Base-by-base conservation (phyloP, 2,329 filamentous ascomycete genomes). In the Fusarium kyushuense region DNA sequence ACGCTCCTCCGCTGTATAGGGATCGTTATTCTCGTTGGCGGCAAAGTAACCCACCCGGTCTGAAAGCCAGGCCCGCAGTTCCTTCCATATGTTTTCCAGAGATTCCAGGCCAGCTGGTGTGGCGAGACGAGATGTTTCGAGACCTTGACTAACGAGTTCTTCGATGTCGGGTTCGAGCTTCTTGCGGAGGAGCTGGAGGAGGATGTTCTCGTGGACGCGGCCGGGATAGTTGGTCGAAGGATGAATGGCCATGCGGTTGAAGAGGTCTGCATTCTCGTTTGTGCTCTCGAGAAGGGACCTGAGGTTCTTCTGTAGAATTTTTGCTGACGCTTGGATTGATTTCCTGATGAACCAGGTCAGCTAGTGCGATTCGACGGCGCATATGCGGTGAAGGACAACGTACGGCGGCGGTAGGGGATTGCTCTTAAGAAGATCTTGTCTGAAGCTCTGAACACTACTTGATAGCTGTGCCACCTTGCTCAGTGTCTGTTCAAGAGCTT, bases 111-210 rank as follows among this genome's bases (percentile, higher is more conserved):
- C 81, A 52, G 89, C 84, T 2, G 82, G 81, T 72, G 62, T 83
- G 6, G 75, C 77, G 27, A 76, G 69, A 17, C 72, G 75, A 14
- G 82, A 82, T 29, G 81, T 81, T 59, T 82, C 82, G 35, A 87
- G 85, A 2, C 89, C 90, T 52, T 88, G 82, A 23, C 88, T 86
- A 27, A 95, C 89, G 80, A 90, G 90, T 58, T 89, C 88, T 75
- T 94, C 92, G 19, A 94, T 89, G 25, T 87, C 84, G 0, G 92
- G 92, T 70, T 96, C 93, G 48, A 94, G 85, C 76, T 96, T 96
- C 79, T 96, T 96, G 38, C 93, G 90, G 32, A 96, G 82, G 3
- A 97, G 83, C 72, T 90, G 87, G 27, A 87, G 84, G 2, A 95
- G 84, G 6, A 92, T 83, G 48, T 78, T 80, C 76, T 91, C 88